Evolutionary conservation across 2,329 filamentous ascomycete genomes (phyloP).

Genomic region (Fusarium napiforme): DNA sequence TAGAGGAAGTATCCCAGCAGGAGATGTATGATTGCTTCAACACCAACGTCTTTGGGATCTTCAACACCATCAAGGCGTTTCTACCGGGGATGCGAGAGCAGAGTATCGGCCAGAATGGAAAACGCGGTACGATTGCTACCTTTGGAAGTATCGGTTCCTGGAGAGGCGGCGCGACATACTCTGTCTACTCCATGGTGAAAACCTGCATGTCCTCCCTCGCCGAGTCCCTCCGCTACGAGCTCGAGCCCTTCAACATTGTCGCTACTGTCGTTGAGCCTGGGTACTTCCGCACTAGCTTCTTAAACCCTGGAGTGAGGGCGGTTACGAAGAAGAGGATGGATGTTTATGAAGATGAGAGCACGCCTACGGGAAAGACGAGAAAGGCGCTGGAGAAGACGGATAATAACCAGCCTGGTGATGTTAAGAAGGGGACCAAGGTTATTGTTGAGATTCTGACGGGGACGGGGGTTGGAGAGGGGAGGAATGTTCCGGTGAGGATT

Average conservation of each 20-base stretch:
- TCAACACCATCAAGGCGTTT: slow-evolving; percentile 61
- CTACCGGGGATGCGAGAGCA: slow-evolving; percentile 59
- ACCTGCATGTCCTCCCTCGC: slow-evolving; percentile 57
- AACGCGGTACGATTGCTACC: slow-evolving; percentile 51
- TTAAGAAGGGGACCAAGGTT: slow-evolving; percentile 62
- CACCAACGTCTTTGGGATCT: slow-evolving; percentile 64
- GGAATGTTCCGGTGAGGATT: slow-evolving; percentile 63
- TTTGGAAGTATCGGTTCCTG: slow-evolving; percentile 62
- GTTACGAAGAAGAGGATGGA: slow-evolving; percentile 47
- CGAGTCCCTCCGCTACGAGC: slow-evolving; percentile 56
- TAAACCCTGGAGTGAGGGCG: slow-evolving; percentile 50
- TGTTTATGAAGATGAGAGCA: slow-evolving; percentile 46
- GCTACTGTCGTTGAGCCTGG: slow-evolving; percentile 61
- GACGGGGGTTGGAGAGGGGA: slow-evolving; percentile 59
- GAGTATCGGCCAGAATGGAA: slow-evolving; percentile 37
- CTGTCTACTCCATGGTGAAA: slow-evolving; percentile 59
- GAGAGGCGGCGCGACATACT: slow-evolving; percentile 50
- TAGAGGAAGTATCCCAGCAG: slow-evolving; percentile 53
- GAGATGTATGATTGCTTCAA: slow-evolving; percentile 56
- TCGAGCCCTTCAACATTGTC: slow-evolving; percentile 57
- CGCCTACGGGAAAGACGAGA: slow-evolving; percentile 45
- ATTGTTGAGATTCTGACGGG: slow-evolving; percentile 66
- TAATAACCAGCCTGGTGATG: slow-evolving; percentile 65
- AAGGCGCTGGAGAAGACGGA: slow-evolving; percentile 50
- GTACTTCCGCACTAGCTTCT: slow-evolving; percentile 63